Base-by-base conservation (phyloP, 2,329 filamentous ascomycete genomes). In the Cladophialophora carrionii region DNA sequence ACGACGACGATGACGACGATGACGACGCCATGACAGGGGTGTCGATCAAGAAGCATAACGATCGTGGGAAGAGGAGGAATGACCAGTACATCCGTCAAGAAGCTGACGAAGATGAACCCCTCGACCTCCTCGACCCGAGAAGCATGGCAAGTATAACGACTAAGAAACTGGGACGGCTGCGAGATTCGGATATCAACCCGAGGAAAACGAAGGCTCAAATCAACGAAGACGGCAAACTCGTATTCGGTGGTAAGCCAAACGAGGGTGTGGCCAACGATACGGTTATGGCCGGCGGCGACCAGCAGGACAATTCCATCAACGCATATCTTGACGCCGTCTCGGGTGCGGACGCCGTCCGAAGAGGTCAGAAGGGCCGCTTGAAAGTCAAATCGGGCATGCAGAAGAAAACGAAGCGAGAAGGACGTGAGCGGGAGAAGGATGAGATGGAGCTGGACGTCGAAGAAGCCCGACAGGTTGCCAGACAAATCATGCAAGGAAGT, bases 101-200 rank as follows among this genome's bases (percentile, higher is more conserved):
- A 24, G 70, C 69, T 34, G 57, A 96, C 67, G 92, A 96, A 64
- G 91, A 96, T 72, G 95, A 98, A 76, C 95, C 95, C 1, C 88
- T 99, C 49, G 95, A 99, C 80, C 85, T 99, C 53, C 86, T 99
- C 17, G 94, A 95, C 73, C 90, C 91, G 67, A 89, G 89, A 75
- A 92, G 93, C 8, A 85, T 99, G 49, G 94, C 92, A 61, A 95
- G 92, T 76, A 97, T 99, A 73, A 96, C 93, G 2, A 65, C 63
- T 24, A 64, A 57, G 41, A 71, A 70, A 52, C 65, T 71, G 3
- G 67, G 66, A 14, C 64, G 69, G 8, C 72, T 79, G n/a, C 76
- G 78, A 48, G 79, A 80, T 75, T 72, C 78, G 54, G 75, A 74
- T 6, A 73, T 74, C 37, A 73, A 74, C n/a, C 3, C 57, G 61